Conservation (phyloP, 495 filamentous ascomycete species). For the Lasiosphaeriaceae sp. region DNA sequence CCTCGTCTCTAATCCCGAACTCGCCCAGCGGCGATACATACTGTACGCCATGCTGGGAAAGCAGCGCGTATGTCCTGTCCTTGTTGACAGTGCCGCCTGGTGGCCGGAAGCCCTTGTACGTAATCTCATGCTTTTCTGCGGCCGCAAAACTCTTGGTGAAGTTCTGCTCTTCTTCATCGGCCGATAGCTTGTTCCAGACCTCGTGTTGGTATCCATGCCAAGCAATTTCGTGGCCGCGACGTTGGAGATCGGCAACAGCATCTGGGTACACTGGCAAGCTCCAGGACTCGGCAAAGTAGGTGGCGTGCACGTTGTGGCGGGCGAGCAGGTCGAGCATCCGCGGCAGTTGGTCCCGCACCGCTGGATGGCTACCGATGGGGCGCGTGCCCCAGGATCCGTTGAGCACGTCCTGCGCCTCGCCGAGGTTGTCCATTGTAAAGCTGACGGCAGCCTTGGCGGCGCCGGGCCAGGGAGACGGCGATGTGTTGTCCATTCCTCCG, state of each 20-base stretch:
- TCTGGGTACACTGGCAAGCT: constrained; percentile 27
- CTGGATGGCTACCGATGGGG: constrained; percentile 27
- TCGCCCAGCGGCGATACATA: constrained; percentile 27
- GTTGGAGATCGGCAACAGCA: constrained; percentile 11
- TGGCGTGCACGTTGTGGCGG: constrained; percentile 22
- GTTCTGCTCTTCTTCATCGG: constrained; percentile 13
- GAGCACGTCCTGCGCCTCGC: constrained; percentile 35
- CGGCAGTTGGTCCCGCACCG: constrained; percentile 26
- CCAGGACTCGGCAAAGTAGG: constrained; percentile 36
- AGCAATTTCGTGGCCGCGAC: constrained; percentile 27
- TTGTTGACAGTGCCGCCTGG: constrained; percentile 27
- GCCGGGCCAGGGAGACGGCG: constrained; percentile 20
- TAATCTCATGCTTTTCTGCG: constrained; percentile 7
- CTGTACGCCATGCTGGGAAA: constrained; percentile 14
- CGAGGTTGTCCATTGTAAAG: constrained; percentile 37
- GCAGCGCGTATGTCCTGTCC: constrained; percentile 19
- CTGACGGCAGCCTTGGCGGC: constrained; percentile 27
- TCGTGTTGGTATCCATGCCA: constrained; percentile 38
- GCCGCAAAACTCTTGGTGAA: constrained; percentile 24
- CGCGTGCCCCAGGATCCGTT: constrained; percentile 18
- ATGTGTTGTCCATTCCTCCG: too few species aligned
- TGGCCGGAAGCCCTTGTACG: constrained; percentile 31
- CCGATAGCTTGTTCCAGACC: constrained; percentile 17
- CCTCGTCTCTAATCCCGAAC: constrained; percentile 16
- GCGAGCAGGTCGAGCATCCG: constrained; percentile 29